Base-by-base conservation (phyloP, 2,329 filamentous ascomycete species). In the Penicillium sp. region DNA sequence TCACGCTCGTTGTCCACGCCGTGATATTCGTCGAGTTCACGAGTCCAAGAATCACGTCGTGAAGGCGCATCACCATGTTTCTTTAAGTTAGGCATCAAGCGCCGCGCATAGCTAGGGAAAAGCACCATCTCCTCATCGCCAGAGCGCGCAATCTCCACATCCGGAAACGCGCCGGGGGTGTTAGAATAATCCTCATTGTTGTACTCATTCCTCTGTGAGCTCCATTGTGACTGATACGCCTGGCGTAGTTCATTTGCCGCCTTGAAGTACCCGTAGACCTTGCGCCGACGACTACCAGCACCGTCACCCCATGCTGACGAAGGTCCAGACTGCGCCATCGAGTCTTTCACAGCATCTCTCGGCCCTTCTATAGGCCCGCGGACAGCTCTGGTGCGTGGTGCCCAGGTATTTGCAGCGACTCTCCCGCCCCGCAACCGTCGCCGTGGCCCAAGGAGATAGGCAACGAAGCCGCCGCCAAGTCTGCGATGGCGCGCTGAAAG, bases 101-200 rank as follows among this genome's bases (percentile, higher is more conserved):
- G 77, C 62, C 90, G 83, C 7, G 88, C 89, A 65, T 98, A 98
- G 43, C 89, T 96, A 0, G 93, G 93, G 58, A 98, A 98, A 20
- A 98, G 67, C 8, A 98, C 81, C 83, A 98, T 88, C 71, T 97
- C 88, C 66, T 96, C 89, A 50, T 89, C 81, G 10, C 88, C 90
- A 51, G 82, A 84, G 9, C 82, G 79, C 13, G 86, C 80, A 49
- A 95, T 86, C n/a, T 85, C 81, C 14, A 88, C 86, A 57, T 95
- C 85, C 0, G 89, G 88, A 61, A 95, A 96, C 1, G 85, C 81
- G 0, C 85, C 86, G 0, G 88, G 85, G 24, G 87, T 86, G 36
- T 76, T 67, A 22, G 68, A 61, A 60, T 73, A 73, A 37, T 73
- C 71, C 36, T 75, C 70, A 27, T 72, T 70, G 23, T 69, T 68